Evolutionary conservation across 1,139 yeast species (phyloP).

Genomic region (Candida frijolesensis): DNA sequence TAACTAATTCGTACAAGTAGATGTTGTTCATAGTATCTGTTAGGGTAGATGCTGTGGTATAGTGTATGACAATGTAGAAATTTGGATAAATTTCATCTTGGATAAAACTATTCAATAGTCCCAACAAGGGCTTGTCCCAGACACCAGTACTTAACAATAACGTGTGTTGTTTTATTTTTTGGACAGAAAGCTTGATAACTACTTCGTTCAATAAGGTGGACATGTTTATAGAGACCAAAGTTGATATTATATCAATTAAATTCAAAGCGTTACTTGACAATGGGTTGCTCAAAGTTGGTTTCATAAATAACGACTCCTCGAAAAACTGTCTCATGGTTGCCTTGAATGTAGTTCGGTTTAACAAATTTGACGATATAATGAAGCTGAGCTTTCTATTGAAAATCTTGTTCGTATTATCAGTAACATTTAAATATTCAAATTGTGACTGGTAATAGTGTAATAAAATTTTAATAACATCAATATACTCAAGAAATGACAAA

Average conservation of each 20-base stretch:
- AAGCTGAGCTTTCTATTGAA: conserved; percentile 31
- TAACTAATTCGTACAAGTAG: conserved; percentile 33
- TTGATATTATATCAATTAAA: conserved; percentile 18
- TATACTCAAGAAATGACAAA: conserved; percentile 17
- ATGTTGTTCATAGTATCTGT: conserved; percentile 19
- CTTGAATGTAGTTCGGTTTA: conserved; percentile 7
- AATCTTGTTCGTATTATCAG: conserved; percentile 20
- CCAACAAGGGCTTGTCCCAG: conserved; percentile 47
- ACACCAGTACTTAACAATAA: conserved; percentile 32
- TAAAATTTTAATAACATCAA: conserved; percentile 20
- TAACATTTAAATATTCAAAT: conserved; percentile 23
- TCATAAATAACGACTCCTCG: conserved; percentile 11
- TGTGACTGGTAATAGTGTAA: conserved; percentile 20
- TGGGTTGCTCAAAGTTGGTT: conserved; percentile 10
- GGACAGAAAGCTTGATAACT: conserved; percentile 44
- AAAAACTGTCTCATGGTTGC: conserved; percentile 13
- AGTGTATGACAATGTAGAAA: conserved; percentile 29
- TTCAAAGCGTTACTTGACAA: conserved; percentile 7
- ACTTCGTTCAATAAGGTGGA: conserved; percentile 37
- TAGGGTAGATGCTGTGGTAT: conserved; percentile 15
- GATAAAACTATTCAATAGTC: conserved; percentile 39
- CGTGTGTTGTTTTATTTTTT: conserved; percentile 42
- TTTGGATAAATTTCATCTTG: conserved; percentile 41
- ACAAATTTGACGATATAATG: conserved; percentile 23
- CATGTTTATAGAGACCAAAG: conserved; percentile 31